These are phyloP conservation scores for Voacanga thouarsii DNA, from an alignment of 257 asterid genomes.

Conservation along the genomic window DNA sequence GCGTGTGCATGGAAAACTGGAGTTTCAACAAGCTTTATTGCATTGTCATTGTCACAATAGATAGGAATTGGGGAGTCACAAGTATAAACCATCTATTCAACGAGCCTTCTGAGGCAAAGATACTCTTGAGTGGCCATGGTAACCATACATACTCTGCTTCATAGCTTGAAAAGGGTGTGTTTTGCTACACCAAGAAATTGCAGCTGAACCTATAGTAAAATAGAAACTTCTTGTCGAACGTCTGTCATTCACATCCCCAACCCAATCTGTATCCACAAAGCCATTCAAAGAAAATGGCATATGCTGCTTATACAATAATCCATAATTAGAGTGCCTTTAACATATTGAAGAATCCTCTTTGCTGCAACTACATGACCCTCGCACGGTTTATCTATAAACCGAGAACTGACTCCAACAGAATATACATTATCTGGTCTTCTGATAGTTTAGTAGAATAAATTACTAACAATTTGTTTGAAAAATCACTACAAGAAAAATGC, in stretches of 20 bases:
- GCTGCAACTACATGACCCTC: constrained; percentile 22
- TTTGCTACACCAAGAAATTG: constrained; percentile 8
- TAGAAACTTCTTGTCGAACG: constrained; percentile 12
- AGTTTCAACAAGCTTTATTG: constrained; percentile 21
- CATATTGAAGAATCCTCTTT: constrained; percentile 19
- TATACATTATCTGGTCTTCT: constrained; percentile 15
- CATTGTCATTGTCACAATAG: not conserved
- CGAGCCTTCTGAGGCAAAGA: not conserved
- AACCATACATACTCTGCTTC: constrained; percentile 4
- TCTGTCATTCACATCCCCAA: not conserved
- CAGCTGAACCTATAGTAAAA: not conserved
- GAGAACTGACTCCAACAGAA: constrained; percentile 7
- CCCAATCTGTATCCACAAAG: constrained; percentile 11
- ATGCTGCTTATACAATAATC: too few relatives aligned
- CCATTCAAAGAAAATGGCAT: not conserved
- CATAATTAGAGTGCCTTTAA: not conserved
- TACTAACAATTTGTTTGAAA: constrained; percentile 19
- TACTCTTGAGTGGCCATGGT: too few relatives aligned
- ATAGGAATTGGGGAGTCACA: not conserved
- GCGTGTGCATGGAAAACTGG: constrained; percentile 8
- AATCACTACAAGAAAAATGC: too few relatives aligned
- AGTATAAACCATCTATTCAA: not conserved
- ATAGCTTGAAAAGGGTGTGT: not conserved
- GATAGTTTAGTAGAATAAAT: constrained; percentile 5
- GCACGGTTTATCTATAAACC: constrained; percentile 16